phyloP scores from a whole-genome alignment of 495 filamentous ascomycete genomes.

The Polyplosphaeria fusca region DNA sequence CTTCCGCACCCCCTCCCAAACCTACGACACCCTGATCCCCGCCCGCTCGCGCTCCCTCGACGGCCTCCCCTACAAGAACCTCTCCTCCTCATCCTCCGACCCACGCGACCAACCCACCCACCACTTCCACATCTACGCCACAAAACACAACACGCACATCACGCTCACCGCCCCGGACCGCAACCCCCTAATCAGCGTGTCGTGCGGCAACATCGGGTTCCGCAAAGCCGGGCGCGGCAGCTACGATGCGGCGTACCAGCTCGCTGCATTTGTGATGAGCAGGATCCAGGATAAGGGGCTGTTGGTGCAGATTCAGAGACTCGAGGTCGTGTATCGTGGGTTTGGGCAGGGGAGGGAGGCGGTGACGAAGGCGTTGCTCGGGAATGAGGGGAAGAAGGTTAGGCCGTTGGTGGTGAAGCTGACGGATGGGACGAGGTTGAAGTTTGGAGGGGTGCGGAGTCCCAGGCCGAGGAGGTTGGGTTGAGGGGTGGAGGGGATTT shows the following conservation, averaged over 20 bases:
- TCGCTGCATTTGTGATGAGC: conserved; percentile 71
- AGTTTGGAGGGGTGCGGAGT: conserved; percentile 93
- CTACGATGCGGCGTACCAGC: conserved; percentile 93
- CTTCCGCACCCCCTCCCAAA: conserved; percentile 2
- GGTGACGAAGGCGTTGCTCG: conserved; percentile 80
- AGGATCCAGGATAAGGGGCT: conserved; percentile 72
- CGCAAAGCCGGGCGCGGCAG: conserved; percentile 69
- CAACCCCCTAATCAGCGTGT: conserved; percentile 68
- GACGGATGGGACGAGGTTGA: conserved; percentile 78
- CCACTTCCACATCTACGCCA: conserved; percentile 80
- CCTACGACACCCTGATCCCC: neutral
- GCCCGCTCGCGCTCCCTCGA: neutral
- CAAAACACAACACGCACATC: conserved; percentile 91
- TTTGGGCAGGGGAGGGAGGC: conserved; percentile 86
- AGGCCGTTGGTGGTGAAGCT: conserved; percentile 70
- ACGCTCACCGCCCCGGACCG: conserved; percentile 80
- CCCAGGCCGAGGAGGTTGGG: conserved; percentile 70
- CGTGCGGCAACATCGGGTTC: conserved; percentile 82
- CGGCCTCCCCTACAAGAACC: conserved; percentile 10
- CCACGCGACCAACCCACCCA: conserved; percentile 64
- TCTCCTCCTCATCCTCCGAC: conserved; percentile 1
- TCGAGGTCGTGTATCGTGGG: conserved; percentile 78
- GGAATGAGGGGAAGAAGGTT: conserved; percentile 72
- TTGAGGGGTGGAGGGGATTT: conserved; percentile 38
- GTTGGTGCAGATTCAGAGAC: conserved; percentile 54